Percentiles rank a stretch among this genome's conserved stretches.
Evolutionary conservation across 169 alveolate genomes (phyloP).

Genomic region (Plasmodium blacklocki): DNA sequence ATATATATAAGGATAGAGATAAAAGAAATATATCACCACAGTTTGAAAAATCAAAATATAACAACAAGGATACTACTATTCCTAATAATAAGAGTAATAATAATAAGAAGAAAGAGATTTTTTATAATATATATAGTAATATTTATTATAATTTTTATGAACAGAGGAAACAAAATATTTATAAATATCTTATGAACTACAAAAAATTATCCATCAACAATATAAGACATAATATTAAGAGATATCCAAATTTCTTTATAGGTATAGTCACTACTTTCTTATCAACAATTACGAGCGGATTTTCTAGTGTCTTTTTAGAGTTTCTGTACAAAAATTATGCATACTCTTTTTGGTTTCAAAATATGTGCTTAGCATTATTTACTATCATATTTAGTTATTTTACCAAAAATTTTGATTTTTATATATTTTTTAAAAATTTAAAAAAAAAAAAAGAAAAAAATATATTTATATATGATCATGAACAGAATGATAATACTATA

Average conservation of each 20-base stretch:
- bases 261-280: constrained; percentile 48
- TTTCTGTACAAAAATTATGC: constrained; percentile 34
- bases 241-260: constrained; percentile 19
- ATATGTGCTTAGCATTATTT: constrained; percentile 38
- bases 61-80: neutral
- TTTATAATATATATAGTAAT: neutral
- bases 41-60: neutral
- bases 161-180: neutral
- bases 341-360: constrained; percentile 50
- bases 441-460: neutral
- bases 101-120: neutral
- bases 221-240: neutral
- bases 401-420: constrained; percentile 11
- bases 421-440: neutral
- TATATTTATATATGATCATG: neutral
- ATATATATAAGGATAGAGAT: no score
- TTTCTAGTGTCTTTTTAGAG: constrained; percentile 56
- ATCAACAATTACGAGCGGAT: constrained; percentile 56
- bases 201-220: neutral
- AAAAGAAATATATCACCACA: no score
- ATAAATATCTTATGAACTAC: neutral
- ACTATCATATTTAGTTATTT: constrained; percentile 44
- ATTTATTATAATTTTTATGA: neutral
- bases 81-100: neutral
- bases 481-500: neutral